A percentile compares a stretch with the other conserved stretches of the same genome.
phyloP scores from a whole-genome alignment of 139 green algal species.

The Micractinium conductrix region DNA sequence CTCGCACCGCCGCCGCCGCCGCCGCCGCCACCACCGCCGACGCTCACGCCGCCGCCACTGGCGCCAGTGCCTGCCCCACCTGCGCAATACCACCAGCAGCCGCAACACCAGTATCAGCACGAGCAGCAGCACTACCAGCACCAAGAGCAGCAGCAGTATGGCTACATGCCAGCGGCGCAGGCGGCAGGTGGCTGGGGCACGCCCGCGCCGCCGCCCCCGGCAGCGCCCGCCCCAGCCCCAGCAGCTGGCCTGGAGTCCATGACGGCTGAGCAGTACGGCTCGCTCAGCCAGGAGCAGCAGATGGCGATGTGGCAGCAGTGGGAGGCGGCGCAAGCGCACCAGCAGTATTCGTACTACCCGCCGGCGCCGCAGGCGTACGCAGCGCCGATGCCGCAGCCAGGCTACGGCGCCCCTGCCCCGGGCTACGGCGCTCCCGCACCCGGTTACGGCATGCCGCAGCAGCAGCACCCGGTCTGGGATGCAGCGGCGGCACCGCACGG shows the following conservation, averaged over 20 bases:
- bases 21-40: neutral
- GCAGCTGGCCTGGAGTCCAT: conserved; percentile 15
- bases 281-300: conserved; percentile 56
- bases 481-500: conserved; percentile 17
- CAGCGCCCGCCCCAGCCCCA: neutral
- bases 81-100: neutral
- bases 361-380: neutral
- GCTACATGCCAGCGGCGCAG: neutral
- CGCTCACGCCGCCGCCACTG: neutral
- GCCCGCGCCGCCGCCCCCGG: neutral
- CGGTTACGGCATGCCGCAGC: conserved; percentile 18
- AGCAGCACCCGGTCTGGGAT: too few relatives aligned
- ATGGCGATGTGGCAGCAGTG: conserved; percentile 59
- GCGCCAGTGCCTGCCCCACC: neutral
- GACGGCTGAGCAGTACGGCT: conserved; percentile 31
- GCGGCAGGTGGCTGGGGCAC: neutral
- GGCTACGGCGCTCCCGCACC: neutral
- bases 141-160: neutral
- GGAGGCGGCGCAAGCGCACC: conserved; percentile 32
- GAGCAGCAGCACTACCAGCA: neutral
- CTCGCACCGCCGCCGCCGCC: neutral
- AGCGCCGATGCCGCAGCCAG: neutral
- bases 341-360: neutral
- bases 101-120: neutral
- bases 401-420: neutral